phyloP scores from a whole-genome alignment of 2,329 filamentous ascomycete genomes.

The Paraphoma chrysanthemicola region DNA sequence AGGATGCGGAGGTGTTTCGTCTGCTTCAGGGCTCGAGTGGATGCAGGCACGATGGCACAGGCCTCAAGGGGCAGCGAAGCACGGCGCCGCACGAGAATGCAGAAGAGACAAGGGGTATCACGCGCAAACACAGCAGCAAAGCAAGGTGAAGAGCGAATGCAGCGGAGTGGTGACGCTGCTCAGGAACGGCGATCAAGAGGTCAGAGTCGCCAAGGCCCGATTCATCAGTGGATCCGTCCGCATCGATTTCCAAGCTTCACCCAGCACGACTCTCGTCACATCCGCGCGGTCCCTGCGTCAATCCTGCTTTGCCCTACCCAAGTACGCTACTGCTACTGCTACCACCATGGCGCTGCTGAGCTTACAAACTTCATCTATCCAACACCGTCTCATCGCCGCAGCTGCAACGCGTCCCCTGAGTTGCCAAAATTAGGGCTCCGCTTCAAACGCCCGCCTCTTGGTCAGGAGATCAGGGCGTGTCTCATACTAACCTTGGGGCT shows the following conservation, averaged over 20 bases:
- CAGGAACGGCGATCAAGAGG: constrained; percentile 8
- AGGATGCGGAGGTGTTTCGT: constrained; percentile 16
- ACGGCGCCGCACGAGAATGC: not conserved
- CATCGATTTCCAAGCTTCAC: constrained; percentile 4
- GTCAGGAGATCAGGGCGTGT: constrained; percentile 20
- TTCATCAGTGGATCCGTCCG: not conserved
- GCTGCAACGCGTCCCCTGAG: not conserved
- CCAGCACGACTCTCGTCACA: not conserved
- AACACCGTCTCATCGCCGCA: constrained; percentile 1
- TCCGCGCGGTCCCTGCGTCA: constrained; percentile 1
- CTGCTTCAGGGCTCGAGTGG: constrained; percentile 3
- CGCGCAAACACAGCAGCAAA: constrained; percentile 12
- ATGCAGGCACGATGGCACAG: constrained; percentile 6
- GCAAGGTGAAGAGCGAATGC: constrained; percentile 7
- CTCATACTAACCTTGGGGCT: constrained; percentile 3
- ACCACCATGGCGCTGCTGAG: not conserved
- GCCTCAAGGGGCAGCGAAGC: constrained; percentile 2
- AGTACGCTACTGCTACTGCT: too few species aligned
- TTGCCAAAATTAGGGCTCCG: constrained; percentile 26
- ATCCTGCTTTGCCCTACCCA: not conserved
- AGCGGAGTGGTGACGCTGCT: constrained; percentile 14
- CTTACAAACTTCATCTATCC: constrained; percentile 10
- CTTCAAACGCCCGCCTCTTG: constrained; percentile 28
- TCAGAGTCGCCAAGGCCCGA: constrained; percentile 4
- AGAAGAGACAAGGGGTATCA: constrained; percentile 5